These are phyloP conservation scores for Candida nonsorbophila DNA, from an alignment of 805 yeast genomes.

Conservation along the genomic window DNA sequence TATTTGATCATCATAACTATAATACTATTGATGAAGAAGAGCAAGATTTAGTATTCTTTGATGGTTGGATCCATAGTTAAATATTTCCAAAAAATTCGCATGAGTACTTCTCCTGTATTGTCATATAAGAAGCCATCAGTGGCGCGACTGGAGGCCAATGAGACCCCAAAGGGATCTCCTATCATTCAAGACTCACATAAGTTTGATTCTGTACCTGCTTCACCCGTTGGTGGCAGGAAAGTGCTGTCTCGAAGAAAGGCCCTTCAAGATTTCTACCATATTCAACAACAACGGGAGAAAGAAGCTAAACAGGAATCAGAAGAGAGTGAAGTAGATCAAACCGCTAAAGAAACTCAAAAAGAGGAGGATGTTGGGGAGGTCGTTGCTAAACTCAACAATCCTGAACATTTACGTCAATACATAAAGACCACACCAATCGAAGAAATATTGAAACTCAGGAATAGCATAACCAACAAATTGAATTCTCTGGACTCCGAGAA, in stretches of 20 bases:
- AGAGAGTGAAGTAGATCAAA: background rate
- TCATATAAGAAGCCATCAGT: conserved; percentile 23
- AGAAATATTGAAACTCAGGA: conserved; percentile 26
- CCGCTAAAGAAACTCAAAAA: conserved; percentile 1
- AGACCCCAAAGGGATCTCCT: conserved; percentile 1
- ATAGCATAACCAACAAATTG: conserved; percentile 37
- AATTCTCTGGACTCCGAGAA: conserved; percentile 55
- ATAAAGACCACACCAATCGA: conserved; percentile 18
- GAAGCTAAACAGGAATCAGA: conserved; percentile 7
- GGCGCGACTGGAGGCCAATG: conserved; percentile 1
- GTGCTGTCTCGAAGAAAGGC: conserved; percentile 37
- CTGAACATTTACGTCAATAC: conserved; percentile 14
- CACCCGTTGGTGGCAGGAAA: conserved; percentile 14
- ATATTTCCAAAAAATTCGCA: too few relatives aligned
- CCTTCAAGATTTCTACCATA: conserved; percentile 35
- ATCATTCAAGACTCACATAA: conserved; percentile 2
- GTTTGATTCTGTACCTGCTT: conserved; percentile 1
- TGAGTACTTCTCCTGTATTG: conserved; percentile 13
- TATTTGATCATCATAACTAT: conserved; percentile 9
- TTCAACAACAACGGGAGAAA: conserved; percentile 13
- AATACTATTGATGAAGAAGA: conserved; percentile 12
- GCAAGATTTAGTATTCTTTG: conserved; percentile 10
- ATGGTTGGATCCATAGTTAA: conserved; percentile 9
- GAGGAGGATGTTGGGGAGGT: background rate
- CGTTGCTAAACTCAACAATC: conserved; percentile 11